Percentiles rank a stretch among this genome's conserved stretches.
phyloP scores from a whole-genome alignment of 78 protist genomes.

The Dictyostelium intermedium region DNA sequence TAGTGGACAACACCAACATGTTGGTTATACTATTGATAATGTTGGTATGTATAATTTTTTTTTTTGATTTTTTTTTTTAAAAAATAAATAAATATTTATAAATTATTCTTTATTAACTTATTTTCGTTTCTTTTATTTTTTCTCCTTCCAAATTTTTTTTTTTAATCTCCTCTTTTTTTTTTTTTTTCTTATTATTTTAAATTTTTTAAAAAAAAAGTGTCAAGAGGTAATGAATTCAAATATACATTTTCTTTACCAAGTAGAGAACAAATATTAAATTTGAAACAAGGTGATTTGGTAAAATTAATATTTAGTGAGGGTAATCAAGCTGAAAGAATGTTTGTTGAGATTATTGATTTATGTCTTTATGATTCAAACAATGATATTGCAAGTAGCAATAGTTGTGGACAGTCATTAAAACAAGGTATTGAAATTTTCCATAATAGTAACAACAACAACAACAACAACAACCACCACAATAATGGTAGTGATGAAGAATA shows the following conservation, averaged over 20 bases:
- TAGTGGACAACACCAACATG: neutral
- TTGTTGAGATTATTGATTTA: neutral
- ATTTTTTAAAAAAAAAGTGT: neutral
- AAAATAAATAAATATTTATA: neutral
- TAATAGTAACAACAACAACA: neutral
- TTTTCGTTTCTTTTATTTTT: neutral
- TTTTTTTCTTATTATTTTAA: neutral
- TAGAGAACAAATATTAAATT: neutral
- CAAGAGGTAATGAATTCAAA: constrained; percentile 3
- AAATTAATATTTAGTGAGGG: constrained; percentile 45
- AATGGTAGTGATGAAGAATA: neutral
- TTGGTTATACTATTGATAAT: constrained; percentile 1
- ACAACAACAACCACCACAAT: neutral
- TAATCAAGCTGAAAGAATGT: constrained; percentile 32
- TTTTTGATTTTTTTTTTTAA: neutral
- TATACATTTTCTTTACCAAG: constrained; percentile 46
- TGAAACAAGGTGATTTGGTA: constrained; percentile 37
- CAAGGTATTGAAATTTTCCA: neutral
- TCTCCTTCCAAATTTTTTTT: too few relatives aligned
- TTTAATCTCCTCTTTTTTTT: too few relatives aligned
- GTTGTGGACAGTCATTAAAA: neutral
- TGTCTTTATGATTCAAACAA: neutral
- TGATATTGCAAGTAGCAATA: neutral
- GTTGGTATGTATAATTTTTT: constrained; percentile 8
- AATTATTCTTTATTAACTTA: neutral